phyloP scores from a whole-genome alignment of 352 stramenopile genomes.

The Globisporangium megalacanthum region DNA sequence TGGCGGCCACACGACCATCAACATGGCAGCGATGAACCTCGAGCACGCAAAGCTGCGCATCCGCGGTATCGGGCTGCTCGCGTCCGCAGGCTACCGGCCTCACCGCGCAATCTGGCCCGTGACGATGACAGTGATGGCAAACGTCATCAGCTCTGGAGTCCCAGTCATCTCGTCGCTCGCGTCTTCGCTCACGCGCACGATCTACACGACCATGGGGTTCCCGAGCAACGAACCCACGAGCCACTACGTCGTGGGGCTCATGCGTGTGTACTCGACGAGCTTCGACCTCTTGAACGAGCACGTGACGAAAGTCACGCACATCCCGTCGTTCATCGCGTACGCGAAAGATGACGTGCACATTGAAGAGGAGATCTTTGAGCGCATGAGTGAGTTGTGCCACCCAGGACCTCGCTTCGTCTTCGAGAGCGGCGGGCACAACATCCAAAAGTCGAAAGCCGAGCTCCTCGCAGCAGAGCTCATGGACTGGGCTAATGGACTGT shows the following conservation, averaged over 20 bases:
- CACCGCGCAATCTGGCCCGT: slow-evolving; percentile 29
- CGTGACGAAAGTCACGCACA: slow-evolving; percentile 18
- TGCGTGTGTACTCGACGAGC: slow-evolving; percentile 40
- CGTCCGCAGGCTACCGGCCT: slow-evolving; percentile 39
- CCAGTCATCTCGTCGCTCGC: slow-evolving; percentile 5
- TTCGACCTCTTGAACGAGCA: slow-evolving; percentile 33
- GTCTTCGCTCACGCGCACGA: slow-evolving; percentile 9
- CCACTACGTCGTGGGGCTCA: slow-evolving; percentile 57
- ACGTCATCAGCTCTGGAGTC: slow-evolving; percentile 16
- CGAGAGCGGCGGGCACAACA: slow-evolving; percentile 54
- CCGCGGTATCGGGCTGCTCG: slow-evolving; percentile 43
- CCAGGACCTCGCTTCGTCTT: slow-evolving; percentile 41
- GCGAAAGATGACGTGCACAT: slow-evolving; percentile 58
- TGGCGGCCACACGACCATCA: slow-evolving; percentile 26
- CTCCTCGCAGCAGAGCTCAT: slow-evolving; percentile 27
- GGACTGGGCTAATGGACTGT: slow-evolving; percentile 12
- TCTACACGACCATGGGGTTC: slow-evolving; percentile 16
- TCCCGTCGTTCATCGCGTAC: slow-evolving; percentile 53
- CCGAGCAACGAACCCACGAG: slow-evolving; percentile 3
- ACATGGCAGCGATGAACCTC: slow-evolving; percentile 36
- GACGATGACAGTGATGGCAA: slow-evolving; percentile 9
- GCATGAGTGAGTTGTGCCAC: slow-evolving; percentile 29
- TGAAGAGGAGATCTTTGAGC: slow-evolving; percentile 40
- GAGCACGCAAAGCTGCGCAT: slow-evolving; percentile 26
- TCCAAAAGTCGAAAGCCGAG: slow-evolving; percentile 67